Base-by-base conservation (phyloP, 257 asterid genomes). In the Salvia miltiorrhiza region DNA sequence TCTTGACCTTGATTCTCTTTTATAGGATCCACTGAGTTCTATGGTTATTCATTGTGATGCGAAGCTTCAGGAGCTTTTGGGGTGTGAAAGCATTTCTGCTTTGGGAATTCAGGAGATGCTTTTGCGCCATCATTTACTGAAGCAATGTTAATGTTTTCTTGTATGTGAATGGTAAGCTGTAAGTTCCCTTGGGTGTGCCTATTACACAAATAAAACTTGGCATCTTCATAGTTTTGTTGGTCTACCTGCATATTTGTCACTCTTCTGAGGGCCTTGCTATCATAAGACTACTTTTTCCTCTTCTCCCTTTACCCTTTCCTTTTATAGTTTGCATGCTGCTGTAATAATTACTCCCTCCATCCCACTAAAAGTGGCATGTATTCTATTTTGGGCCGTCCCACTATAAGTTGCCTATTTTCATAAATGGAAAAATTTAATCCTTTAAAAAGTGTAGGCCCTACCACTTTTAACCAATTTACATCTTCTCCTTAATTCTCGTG, bases 81-180 rank as follows among this genome's bases (percentile, higher is more conserved):
- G 88, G 68, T 85, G 91, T 77, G 84, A 83, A 58, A 85, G 84
- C 58, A 41, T 85, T 77, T 83, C 91, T 58, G 85, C 84, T 3
- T 37, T 74, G 62, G 91, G 87, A 40, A 63, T 85, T 68, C 88
- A 80, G 45, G 85, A 85, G 85, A 81, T 78, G 79, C 72, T 85
- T 73, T 76, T 71, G 50, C 80, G 84, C 53, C 69, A 56, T 73
- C 88, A 83, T 85, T 77, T 83, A 39, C 62, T 75, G 68, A 81
- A 81, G 80, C 70, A 49, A 21, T 71, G 79, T 67, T 74, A 70
- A 72, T 69, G 70, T 44, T 40, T 77, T 67, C 55, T 62, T 43
- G 13, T 4, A 35, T 68, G 77, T 77, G 73, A 73, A 77, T 80
- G 83, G 81, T 84, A 54, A 70, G 81, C 76, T 23, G 48, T 63